Evolutionary conservation across 2,329 filamentous ascomycete species (phyloP), one percentile per base, ranked within the genome.

Genomic region (Parastagonospora nodorum): DNA sequence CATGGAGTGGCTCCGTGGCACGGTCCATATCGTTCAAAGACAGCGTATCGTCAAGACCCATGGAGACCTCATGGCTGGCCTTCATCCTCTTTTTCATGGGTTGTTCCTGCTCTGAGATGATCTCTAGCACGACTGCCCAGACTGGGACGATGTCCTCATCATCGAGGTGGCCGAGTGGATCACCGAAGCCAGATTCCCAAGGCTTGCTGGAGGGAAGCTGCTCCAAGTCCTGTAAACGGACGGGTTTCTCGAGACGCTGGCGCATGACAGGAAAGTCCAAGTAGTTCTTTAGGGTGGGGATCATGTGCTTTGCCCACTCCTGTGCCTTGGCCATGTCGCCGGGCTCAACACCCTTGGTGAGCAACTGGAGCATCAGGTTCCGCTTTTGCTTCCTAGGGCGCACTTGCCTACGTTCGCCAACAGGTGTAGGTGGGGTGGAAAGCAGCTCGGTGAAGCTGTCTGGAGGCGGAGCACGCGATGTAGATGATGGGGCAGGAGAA

Each of bases 101-200:
- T 33, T 59, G 52, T 41, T 61, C 43, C 24, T 62, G 58, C 27
- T 69, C 63, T n/a, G 61, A 57, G 9, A 65, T 35, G 44, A 66
- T 52, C 28, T 68, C 65, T 2, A 57, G 51, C 31, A 69, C 67
- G 15, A 67, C 61, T 37, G 66, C 65, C 68, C 68, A 72, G 31
- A 55, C 62, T 6, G 68, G 68, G 2, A 63, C 68, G 5, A 63
- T 50, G 7, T 65, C 62, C 2, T 67, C 62, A 15, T 69, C 66
- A 7, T 67, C 63, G 33, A 63, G 39, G 15, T 66, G 56, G 19
- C 62, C 68, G 4, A 67, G 60, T 1, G 61, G 61, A 19, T 69
- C 52, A 16, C 69, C 65, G 39, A 64, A 72, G 14, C 66, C 68
- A 7, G 60, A 45, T 43, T 69, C 54, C 71, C 71, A 73, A 19